A percentile compares a stretch with the other conserved stretches of the same genome.
Conservation (phyloP, 2,329 filamentous ascomycete genomes). For the Fusarium nisikadoi region DNA sequence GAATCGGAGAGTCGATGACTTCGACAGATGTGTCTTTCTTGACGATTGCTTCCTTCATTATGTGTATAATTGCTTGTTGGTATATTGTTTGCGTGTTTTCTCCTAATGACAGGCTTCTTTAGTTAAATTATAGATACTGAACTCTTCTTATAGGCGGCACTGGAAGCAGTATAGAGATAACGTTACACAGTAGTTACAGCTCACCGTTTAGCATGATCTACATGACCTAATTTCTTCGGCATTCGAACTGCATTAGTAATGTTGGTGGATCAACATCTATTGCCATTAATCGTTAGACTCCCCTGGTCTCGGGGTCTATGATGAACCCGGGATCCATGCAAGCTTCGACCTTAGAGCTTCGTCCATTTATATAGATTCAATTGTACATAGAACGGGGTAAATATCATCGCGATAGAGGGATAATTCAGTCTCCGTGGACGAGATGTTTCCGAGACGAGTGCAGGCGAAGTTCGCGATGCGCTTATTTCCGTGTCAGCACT, state of each 20-base stretch:
- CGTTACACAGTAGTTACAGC: not conserved
- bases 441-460: not conserved
- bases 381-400: not conserved
- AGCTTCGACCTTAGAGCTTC: fast-evolving
- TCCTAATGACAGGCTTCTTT: fast-evolving
- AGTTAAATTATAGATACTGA: fast-evolving
- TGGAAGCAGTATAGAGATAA: not conserved
- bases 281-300: not conserved
- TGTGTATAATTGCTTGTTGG: not conserved
- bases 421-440: fast-evolving
- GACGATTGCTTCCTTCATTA: constrained; percentile 26
- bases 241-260: not conserved
- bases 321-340: not conserved
- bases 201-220: not conserved
- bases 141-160: not conserved
- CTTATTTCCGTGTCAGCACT: not conserved
- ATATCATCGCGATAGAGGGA: fast-evolving
- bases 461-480: fast-evolving
- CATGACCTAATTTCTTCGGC: constrained; percentile 4
- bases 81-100: not conserved
- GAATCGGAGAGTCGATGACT: constrained; percentile 5
- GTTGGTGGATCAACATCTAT: not conserved
- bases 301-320: not conserved
- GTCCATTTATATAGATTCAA: fast-evolving
- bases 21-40: constrained; percentile 10